Conservation (phyloP, 2,329 filamentous ascomycete species). For the Sclerotiophoma versabilis region DNA sequence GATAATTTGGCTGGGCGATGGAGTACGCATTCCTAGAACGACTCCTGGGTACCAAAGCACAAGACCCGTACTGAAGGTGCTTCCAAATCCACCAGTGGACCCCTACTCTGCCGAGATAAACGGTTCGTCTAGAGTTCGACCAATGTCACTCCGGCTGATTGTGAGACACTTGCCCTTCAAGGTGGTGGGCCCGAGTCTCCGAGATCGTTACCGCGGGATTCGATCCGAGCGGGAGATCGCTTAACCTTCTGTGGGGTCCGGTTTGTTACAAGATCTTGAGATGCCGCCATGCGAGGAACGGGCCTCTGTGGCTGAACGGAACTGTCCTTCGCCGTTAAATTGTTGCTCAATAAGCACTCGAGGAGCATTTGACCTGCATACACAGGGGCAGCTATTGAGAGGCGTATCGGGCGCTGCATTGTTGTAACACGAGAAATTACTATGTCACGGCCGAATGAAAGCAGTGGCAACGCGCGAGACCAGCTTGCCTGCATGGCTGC, state of each 20-base stretch:
- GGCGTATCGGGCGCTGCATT: background rate
- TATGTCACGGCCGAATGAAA: background rate
- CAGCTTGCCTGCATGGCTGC: background rate
- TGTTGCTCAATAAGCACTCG: background rate
- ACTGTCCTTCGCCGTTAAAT: background rate
- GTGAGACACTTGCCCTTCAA: conserved; percentile 14
- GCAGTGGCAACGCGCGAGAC: background rate
- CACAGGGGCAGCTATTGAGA: background rate
- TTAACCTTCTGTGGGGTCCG: conserved; percentile 8
- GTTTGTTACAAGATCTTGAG: conserved; percentile 4
- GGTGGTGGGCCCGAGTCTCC: conserved; percentile 18
- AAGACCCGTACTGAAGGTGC: background rate
- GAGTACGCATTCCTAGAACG: background rate
- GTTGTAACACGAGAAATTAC: background rate
- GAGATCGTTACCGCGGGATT: conserved; percentile 19
- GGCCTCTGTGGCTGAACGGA: conserved; percentile 6
- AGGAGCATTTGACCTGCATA: background rate
- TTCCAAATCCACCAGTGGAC: background rate
- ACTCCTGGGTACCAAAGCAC: background rate
- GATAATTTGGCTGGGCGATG: background rate
- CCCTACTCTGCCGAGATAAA: background rate
- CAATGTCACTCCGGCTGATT: conserved; percentile 13
- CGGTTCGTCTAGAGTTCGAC: background rate
- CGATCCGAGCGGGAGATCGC: conserved; percentile 25
- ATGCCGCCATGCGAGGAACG: conserved; percentile 6